Evolutionary conservation across 2,329 filamentous ascomycete species (phyloP).

Genomic region (Boeremia exigua): DNA sequence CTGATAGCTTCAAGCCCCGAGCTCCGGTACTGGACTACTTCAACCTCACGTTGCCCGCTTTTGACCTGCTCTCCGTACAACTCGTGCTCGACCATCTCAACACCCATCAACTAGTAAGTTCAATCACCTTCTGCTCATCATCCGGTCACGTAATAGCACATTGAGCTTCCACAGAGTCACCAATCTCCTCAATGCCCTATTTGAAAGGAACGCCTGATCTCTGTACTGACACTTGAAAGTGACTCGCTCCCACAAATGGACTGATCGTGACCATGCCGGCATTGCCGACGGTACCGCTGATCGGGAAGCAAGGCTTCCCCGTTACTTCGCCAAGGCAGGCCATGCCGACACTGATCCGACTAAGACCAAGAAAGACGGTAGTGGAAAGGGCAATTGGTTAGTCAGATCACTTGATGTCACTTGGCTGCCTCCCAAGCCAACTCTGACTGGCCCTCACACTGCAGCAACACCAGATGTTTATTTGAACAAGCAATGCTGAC

Average conservation of each 20-base stretch:
- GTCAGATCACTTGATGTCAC: slow-evolving; percentile 34
- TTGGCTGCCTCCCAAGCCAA: neutral
- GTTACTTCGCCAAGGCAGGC: slow-evolving; percentile 91
- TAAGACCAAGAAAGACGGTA: slow-evolving; percentile 96
- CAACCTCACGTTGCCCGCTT: slow-evolving; percentile 28
- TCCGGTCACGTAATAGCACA: neutral
- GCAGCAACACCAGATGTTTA: neutral
- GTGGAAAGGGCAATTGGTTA: slow-evolving; percentile 93
- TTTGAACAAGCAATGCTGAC: slow-evolving; percentile 21
- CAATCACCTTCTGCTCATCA: neutral
- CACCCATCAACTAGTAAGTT: slow-evolving; percentile 43
- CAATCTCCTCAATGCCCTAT: neutral
- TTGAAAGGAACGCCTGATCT: neutral
- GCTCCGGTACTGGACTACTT: slow-evolving; percentile 38
- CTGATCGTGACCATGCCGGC: slow-evolving; percentile 87
- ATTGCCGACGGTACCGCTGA: slow-evolving; percentile 75
- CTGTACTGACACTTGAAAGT: slow-evolving; percentile 60
- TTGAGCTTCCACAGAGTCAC: slow-evolving; percentile 9
- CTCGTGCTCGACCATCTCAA: slow-evolving; percentile 21
- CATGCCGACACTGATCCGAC: slow-evolving; percentile 82
- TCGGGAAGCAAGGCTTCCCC: slow-evolving; percentile 77
- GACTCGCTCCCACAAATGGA: slow-evolving; percentile 97
- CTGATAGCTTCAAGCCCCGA: slow-evolving; percentile 33
- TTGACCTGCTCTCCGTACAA: slow-evolving; percentile 23
- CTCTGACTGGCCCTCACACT: neutral